These are phyloP conservation scores for Microdochium paspali DNA, from an alignment of 2,329 filamentous ascomycete genomes.

Conservation along the genomic window DNA sequence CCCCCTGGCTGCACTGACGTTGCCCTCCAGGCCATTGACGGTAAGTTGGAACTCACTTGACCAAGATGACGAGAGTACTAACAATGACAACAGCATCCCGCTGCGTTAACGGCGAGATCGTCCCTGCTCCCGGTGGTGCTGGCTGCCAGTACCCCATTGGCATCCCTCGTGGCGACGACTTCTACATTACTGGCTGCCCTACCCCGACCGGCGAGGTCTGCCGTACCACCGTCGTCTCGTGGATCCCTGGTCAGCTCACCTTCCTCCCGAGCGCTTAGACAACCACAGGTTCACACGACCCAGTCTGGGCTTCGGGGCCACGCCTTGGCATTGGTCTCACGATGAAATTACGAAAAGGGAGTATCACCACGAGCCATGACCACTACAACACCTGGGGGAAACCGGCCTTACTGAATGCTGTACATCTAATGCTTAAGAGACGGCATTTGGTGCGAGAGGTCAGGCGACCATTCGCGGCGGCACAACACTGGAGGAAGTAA, in stretches of 20 bases:
- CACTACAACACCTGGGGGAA: not conserved
- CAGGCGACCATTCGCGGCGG: too few relatives aligned
- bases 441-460: too few relatives aligned
- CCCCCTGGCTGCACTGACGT: not conserved
- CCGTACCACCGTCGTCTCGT: constrained; percentile 6
- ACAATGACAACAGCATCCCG: not conserved
- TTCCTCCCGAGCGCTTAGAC: too few relatives aligned
- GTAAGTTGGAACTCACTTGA: constrained; percentile 2
- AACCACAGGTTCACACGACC: too few relatives aligned
- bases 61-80: not conserved
- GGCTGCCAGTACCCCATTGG: not conserved
- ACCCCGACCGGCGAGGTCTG: constrained; percentile 6
- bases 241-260: constrained; percentile 8
- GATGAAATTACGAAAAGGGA: not conserved
- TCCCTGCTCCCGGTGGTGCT: not conserved
- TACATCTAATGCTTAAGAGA: not conserved
- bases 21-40: not conserved
- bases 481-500: too few relatives aligned
- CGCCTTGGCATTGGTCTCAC: not conserved
- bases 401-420: not conserved
- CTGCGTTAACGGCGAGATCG: constrained; percentile 8
- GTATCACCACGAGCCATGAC: not conserved
- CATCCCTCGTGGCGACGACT: constrained; percentile 2
- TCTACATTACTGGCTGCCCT: constrained; percentile 2
- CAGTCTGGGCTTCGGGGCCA: not conserved